Evolutionary conservation across 2,329 filamentous ascomycete species (phyloP), one percentile per base, ranked within the genome.

Genomic region (Furcasterigmium furcatum): DNA sequence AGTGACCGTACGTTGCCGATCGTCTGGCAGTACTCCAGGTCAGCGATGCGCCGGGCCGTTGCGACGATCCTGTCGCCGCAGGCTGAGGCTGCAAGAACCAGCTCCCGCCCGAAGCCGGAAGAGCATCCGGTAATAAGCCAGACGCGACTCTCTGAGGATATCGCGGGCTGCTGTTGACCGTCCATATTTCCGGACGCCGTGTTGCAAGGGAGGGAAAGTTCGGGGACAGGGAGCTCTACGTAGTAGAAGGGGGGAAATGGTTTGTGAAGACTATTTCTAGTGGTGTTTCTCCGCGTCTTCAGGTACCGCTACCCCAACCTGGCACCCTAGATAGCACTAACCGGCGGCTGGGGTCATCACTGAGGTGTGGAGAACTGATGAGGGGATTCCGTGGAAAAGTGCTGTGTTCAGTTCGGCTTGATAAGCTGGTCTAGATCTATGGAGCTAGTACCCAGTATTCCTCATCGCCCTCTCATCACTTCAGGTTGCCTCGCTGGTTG

Each of bases 401-500:
- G n/a, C n/a, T n/a, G n/a, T n/a, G n/a, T n/a, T n/a, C n/a, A n/a
- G n/a, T 32, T 32, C 14, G 30, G 30, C 13, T 32, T 32, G 30
- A 32, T 14, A 32, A 32, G 30, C 30, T 32, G 12, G 30, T 32
- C 30, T 32, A 32, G 12, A 32, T 13, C 14, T 32, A n/a, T 16
- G 13, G 30, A 32, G 30, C 30, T 8, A 32, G 14, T 32, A 16
- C 7, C 9, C 7, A n/a, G 30, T 32, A 16, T 32, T 16, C 30
- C 13, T 32, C 30, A 32, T 32, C 30, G 9, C 30, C 30, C 30
- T 16, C 18, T 16, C 30, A n/a, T 32, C 30, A 32, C 39, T 41
- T 41, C 12, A 41, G 39, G 29, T 32, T 41, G 25, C 10, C 5
- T 18, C 25, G 25, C 45, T 55, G 52, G 6, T 50, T 52, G 20